Percentiles rank a stretch among this genome's conserved stretches.
Evolutionary conservation across 441 rosid species (phyloP).

Genomic region (Gossypium gossypioides): DNA sequence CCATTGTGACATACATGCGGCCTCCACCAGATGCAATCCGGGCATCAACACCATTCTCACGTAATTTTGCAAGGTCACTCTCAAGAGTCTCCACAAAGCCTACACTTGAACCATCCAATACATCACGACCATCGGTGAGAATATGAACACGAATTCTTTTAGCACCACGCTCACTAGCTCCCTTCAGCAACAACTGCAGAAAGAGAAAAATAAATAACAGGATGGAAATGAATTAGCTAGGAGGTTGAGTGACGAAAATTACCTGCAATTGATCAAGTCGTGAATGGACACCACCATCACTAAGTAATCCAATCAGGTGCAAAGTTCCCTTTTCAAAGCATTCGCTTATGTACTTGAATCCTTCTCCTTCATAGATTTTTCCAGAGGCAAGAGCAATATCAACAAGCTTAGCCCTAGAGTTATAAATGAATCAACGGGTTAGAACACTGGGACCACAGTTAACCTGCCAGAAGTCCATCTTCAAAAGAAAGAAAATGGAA

Average conservation of each 20-base stretch:
- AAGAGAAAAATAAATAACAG: not conserved
- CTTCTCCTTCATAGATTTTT: constrained; percentile 73
- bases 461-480: not conserved
- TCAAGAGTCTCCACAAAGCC: constrained; percentile 83
- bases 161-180: constrained; percentile 71
- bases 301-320: constrained; percentile 76
- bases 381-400: constrained; percentile 85
- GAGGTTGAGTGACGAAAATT: not conserved
- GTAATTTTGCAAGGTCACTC: constrained; percentile 45
- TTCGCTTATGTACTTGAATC: constrained; percentile 61
- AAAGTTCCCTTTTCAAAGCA: constrained; percentile 56
- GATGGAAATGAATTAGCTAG: not conserved
- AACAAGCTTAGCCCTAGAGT: constrained; percentile 78
- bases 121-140: constrained; percentile 98
- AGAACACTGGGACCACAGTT: not conserved
- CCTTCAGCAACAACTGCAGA: constrained; percentile 65
- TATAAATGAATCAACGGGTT: constrained; percentile 9
- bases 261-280: constrained; percentile 90
- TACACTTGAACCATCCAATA: constrained; percentile 83
- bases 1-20: constrained; percentile 94
- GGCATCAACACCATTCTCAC: constrained; percentile 73
- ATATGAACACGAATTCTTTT: constrained; percentile 85
- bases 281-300: constrained; percentile 97
- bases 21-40: constrained; percentile 97
- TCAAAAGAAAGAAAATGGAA: not conserved